phyloP scores from a whole-genome alignment of 78 protist species.

The Bodo saltans region DNA sequence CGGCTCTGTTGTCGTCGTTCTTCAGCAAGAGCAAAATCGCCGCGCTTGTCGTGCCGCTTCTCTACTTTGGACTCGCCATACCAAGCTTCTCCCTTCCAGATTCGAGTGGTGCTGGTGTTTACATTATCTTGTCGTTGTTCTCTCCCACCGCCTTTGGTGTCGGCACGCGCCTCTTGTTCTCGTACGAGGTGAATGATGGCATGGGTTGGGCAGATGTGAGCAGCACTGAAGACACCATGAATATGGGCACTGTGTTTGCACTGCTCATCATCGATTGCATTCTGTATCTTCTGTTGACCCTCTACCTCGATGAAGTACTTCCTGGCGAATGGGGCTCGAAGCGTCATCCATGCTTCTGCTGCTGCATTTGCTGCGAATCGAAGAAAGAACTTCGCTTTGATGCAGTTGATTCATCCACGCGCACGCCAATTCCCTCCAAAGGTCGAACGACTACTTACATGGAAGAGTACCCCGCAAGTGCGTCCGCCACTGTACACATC shows the following conservation, averaged over 20 bases:
- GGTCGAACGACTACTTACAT: background rate
- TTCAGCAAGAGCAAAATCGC: slow-evolving; percentile 14
- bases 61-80: background rate
- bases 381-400: background rate
- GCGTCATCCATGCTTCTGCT: slow-evolving; percentile 28
- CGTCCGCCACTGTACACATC: background rate
- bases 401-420: too few species aligned
- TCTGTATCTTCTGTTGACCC: slow-evolving; percentile 3
- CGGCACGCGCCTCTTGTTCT: background rate
- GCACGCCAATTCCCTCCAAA: too few species aligned
- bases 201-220: background rate
- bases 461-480: background rate
- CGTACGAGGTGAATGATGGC: background rate
- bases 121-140: background rate
- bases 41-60: background rate
- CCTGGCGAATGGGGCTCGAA: slow-evolving; percentile 24
- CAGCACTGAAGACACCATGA: background rate
- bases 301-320: slow-evolving; percentile 23
- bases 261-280: background rate
- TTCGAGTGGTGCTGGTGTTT: background rate
- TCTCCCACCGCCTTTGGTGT: background rate
- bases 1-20: background rate
- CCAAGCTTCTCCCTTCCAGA: slow-evolving; percentile 2
- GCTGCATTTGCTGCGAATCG: background rate
- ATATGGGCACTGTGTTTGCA: background rate